A percentile compares a stretch with the other conserved stretches of the same genome.
These are phyloP conservation scores for Saturnispora gosingensis DNA, from an alignment of 805 yeast genomes.

Conservation along the genomic window DNA sequence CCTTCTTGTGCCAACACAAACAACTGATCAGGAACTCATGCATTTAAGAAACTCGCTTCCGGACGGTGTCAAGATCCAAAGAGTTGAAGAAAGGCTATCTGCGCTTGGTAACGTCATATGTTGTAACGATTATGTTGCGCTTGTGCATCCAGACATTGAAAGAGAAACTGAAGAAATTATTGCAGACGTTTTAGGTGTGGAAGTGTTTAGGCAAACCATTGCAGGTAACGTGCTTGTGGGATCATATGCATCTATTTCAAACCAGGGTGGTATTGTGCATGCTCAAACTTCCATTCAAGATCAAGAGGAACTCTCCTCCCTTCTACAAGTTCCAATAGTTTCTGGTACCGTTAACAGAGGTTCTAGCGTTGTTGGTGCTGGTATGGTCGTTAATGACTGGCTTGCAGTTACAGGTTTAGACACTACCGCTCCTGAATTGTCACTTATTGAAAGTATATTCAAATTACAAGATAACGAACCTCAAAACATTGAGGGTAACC, in stretches of 20 bases:
- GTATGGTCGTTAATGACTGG: constrained; percentile 98
- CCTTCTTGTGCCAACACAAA: constrained; percentile 89
- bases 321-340: constrained; percentile 93
- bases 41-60: constrained; percentile 95
- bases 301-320: constrained; percentile 93
- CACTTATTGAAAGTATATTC: constrained; percentile 94
- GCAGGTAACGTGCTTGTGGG: constrained; percentile 98
- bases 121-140: constrained; percentile 97
- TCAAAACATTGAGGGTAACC: constrained; percentile 71
- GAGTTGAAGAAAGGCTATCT: constrained; percentile 95
- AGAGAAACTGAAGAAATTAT: constrained; percentile 98
- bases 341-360: constrained; percentile 99
- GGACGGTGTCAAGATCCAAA: constrained; percentile 87
- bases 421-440: constrained; percentile 97
- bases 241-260: constrained; percentile 86
- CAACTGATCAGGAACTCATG: constrained; percentile 97
- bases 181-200: constrained; percentile 97
- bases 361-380: constrained; percentile 95
- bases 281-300: constrained; percentile 96
- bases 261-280: constrained; percentile 97
- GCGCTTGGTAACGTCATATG: constrained; percentile 97
- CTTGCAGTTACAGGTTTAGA: constrained; percentile 93
- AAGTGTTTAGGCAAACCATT: constrained; percentile 97
- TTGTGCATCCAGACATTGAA: constrained; percentile 98
- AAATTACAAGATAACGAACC: constrained; percentile 88